A percentile compares a stretch with the other conserved stretches of the same genome.
phyloP scores from a whole-genome alignment of 176 grass and related monocot species.

The Rhipidocladum racemiflorum region DNA sequence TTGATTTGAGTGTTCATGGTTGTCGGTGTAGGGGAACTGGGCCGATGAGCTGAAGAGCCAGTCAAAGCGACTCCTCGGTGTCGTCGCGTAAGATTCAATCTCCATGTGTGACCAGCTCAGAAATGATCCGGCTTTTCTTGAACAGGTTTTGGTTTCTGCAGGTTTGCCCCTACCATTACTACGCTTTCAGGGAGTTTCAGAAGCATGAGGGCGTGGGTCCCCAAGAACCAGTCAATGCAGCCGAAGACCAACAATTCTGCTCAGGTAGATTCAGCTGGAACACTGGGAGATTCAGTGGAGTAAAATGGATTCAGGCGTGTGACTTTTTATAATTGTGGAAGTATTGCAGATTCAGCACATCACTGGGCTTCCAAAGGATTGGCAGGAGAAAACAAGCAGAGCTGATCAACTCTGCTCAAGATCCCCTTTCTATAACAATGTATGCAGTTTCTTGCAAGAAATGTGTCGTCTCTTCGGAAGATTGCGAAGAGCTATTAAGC shows the following conservation, averaged over 20 bases:
- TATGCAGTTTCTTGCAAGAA: constrained; percentile 19
- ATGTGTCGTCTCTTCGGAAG: background rate
- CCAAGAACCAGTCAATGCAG: constrained; percentile 68
- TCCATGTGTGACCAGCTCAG: background rate
- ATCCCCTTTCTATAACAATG: constrained; percentile 79
- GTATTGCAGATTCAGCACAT: constrained; percentile 69
- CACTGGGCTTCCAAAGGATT: constrained; percentile 70
- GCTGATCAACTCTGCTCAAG: constrained; percentile 65
- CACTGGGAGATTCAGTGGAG: background rate
- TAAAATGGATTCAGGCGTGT: background rate
- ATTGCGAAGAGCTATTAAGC: background rate
- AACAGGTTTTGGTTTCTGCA: constrained; percentile 25
- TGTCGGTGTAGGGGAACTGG: constrained; percentile 47
- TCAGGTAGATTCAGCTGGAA: constrained; percentile 23
- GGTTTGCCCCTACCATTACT: constrained; percentile 74
- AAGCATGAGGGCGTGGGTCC: constrained; percentile 76
- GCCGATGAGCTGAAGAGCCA: constrained; percentile 54
- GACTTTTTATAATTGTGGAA: background rate
- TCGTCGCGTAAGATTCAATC: constrained; percentile 59
- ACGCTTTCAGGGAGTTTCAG: constrained; percentile 74
- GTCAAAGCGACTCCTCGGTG: constrained; percentile 64
- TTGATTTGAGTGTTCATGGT: background rate
- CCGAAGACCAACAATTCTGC: constrained; percentile 53
- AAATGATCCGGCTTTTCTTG: background rate
- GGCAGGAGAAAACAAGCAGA: constrained; percentile 64